A percentile compares a stretch with the other conserved stretches of the same genome.
These are phyloP conservation scores for Sphagnum magellanicum DNA, from an alignment of 228 moss, liverwort and hornwort species.

Conservation along the genomic window DNA sequence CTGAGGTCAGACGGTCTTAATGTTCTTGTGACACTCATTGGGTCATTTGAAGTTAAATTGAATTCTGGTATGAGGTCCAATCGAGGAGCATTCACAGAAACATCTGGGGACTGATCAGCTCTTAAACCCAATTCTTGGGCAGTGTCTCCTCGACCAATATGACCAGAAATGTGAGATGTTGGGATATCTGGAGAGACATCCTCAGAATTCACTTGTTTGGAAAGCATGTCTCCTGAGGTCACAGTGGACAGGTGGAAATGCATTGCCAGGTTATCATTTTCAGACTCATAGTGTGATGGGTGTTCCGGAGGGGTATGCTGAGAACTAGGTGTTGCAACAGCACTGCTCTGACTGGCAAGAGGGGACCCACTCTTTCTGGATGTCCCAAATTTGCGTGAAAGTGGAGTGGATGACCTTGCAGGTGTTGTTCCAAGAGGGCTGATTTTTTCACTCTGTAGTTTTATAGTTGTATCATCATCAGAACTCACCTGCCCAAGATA, in stretches of 20 bases:
- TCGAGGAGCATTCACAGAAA: slow-evolving; percentile 45
- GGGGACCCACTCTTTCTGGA: not conserved
- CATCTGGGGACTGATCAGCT: slow-evolving; percentile 44
- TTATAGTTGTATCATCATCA: slow-evolving; percentile 1
- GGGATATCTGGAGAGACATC: slow-evolving; percentile 41
- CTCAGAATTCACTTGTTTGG: slow-evolving; percentile 31
- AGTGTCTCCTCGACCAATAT: slow-evolving; percentile 2
- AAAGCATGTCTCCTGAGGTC: slow-evolving; percentile 13
- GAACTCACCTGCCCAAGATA: slow-evolving; percentile 19
- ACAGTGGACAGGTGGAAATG: slow-evolving; percentile 27
- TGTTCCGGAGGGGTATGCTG: slow-evolving; percentile 13
- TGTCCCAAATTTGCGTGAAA: not conserved
- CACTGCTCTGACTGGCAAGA: slow-evolving; percentile 29
- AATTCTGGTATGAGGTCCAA: slow-evolving; percentile 57
- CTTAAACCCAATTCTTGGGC: slow-evolving; percentile 6
- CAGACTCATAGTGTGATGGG: slow-evolving; percentile 10
- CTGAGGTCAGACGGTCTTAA: slow-evolving; percentile 24
- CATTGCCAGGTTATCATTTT: slow-evolving; percentile 29
- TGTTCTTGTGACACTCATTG: slow-evolving; percentile 16
- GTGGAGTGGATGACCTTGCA: slow-evolving; percentile 15
- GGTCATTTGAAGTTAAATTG: slow-evolving; percentile 4
- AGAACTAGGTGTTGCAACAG: slow-evolving; percentile 20
- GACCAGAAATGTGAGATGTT: slow-evolving; percentile 21
- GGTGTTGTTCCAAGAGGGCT: not conserved
- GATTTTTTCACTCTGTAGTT: not conserved